Evolutionary conservation across 352 stramenopile genomes (phyloP).

Genomic region (Halophytophthora batemanensis): DNA sequence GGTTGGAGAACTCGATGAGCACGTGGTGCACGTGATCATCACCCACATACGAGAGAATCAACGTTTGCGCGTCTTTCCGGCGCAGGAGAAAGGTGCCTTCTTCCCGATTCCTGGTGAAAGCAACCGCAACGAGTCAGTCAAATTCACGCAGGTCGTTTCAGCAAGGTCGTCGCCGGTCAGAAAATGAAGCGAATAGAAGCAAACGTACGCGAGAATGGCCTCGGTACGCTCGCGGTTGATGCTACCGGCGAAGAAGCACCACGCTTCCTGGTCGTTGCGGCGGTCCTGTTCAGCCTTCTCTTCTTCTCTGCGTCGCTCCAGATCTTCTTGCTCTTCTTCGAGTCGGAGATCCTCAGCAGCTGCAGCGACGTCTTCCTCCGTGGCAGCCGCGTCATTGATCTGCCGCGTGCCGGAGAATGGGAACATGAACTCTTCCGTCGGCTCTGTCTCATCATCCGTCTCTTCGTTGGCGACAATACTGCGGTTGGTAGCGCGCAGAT

Average conservation of each 20-base stretch:
- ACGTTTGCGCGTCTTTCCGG: conserved; percentile 75
- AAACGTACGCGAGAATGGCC: conserved; percentile 55
- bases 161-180: neutral
- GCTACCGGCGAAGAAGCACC: conserved; percentile 78
- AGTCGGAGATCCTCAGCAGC: conserved; percentile 22
- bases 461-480: conserved; percentile 64
- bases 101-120: conserved; percentile 35
- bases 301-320: conserved; percentile 29
- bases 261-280: conserved; percentile 60
- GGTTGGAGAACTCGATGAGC: conserved; percentile 69
- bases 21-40: conserved; percentile 71
- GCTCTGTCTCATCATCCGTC: conserved; percentile 57
- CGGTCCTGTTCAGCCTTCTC: conserved; percentile 38
- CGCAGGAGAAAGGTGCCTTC: conserved; percentile 77
- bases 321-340: conserved; percentile 33
- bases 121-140: conserved; percentile 12
- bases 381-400: conserved; percentile 20
- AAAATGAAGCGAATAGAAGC: neutral
- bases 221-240: conserved; percentile 69
- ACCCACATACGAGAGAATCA: conserved; percentile 81
- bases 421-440: conserved; percentile 47
- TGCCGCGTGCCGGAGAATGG: conserved; percentile 36
- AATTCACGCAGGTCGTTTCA: neutral
- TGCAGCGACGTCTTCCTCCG: conserved; percentile 29
- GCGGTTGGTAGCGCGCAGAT: conserved; percentile 66